Evolutionary conservation across 2,329 filamentous ascomycete species (phyloP), one percentile per base, ranked within the genome.

Genomic region (Escovopsis sp.): DNA sequence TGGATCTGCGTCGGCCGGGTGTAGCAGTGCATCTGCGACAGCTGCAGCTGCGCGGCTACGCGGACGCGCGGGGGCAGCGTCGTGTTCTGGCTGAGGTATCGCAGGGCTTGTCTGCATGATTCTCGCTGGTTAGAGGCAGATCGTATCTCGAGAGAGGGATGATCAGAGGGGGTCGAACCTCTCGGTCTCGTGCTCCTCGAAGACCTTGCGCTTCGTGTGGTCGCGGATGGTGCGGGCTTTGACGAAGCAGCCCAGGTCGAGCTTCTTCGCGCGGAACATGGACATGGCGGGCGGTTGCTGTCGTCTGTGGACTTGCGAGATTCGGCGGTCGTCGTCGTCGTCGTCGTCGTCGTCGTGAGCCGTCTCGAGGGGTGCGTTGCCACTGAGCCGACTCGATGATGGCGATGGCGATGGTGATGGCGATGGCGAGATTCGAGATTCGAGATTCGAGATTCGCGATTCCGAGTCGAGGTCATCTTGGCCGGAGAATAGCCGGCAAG

Each of bases 21-120:
- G 62, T 96, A 96, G 66, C 75, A 77, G 65, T 94, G 87, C 88
- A 96, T 94, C 62, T 93, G 80, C 4, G 80, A 76, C 45, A 98
- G 68, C 62, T 96, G 79, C 38, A 98, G 73, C 65, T 96, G 88
- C 29, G 90, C 90, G 56, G 93, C 82, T 42, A 84, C 85, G 50
- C 92, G 82, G 35, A 81, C 76, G 51, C 87, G 75, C 37, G 76
- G 68, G 2, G 87, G 76, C 3, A 98, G 77, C 1, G 78, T 79
- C 23, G 85, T 90, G 60, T 98, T 98, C 57, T 83, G 85, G 56
- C 94, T 84, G 43, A 94, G 79, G 63, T 94, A 94, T 49, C 82
- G 79, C 28, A 90, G 75, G 13, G 82, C 88, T 81, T 96, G 87
- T 60, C 88, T 93, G 43, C 26, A 32, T 19, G n/a, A n/a, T n/a